Conservation (phyloP, 2,329 filamentous ascomycete genomes). For the Hymenoscyphus linearis region DNA sequence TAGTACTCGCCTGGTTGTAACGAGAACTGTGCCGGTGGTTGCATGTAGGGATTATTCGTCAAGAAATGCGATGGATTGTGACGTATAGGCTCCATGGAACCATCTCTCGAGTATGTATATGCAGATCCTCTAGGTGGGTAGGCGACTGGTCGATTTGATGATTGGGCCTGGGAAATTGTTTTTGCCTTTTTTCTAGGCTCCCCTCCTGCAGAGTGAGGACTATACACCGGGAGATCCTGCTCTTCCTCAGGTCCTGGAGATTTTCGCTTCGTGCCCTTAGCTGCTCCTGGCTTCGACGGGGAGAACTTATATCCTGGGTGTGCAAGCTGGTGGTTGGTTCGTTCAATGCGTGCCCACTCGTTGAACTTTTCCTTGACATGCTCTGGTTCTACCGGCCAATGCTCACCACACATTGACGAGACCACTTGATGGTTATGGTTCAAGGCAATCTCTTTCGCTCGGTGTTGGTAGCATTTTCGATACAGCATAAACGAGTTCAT, state of each 20-base stretch:
- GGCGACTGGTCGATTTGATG: conserved; percentile 15
- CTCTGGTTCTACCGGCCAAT: conserved; percentile 78
- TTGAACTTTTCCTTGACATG: conserved; percentile 71
- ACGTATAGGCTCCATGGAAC: conserved; percentile 21
- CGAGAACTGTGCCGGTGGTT: conserved; percentile 41
- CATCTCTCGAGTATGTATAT: conserved; percentile 28
- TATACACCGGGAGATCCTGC: conserved; percentile 43
- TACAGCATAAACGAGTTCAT: conserved; percentile 99
- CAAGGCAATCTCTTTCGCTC: conserved; percentile 73
- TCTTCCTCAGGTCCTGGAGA: conserved; percentile 35
- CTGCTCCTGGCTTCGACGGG: conserved; percentile 59
- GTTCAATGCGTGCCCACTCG: conserved; percentile 71
- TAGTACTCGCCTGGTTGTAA: conserved; percentile 44
- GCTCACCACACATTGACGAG: conserved; percentile 78
- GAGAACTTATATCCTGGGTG: conserved; percentile 94
- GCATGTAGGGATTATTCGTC: conserved; percentile 44
- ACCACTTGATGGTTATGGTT: conserved; percentile 94
- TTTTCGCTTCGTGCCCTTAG: conserved; percentile 45
- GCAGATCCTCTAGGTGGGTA: conserved; percentile 29
- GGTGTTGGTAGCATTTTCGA: conserved; percentile 83
- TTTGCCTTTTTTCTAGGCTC: conserved; percentile 22
- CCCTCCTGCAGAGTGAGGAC: too few species aligned
- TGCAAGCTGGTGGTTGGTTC: conserved; percentile 76
- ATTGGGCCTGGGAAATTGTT: conserved; percentile 13
- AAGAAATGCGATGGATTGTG: conserved; percentile 44